Base-by-base conservation (phyloP, 2,329 filamentous ascomycete species). In the Fusarium sp. region DNA sequence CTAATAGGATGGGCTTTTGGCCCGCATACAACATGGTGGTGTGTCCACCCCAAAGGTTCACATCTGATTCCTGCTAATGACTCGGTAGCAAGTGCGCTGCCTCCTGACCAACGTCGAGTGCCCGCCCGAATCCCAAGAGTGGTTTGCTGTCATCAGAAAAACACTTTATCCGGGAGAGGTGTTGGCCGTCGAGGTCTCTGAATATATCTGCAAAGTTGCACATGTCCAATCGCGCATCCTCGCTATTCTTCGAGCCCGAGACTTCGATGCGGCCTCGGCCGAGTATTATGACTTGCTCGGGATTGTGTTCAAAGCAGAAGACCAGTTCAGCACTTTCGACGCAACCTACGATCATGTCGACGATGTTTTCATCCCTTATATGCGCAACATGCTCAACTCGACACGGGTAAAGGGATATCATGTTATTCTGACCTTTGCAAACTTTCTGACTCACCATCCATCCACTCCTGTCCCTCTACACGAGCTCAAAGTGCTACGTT, bases 1-100 rank as follows among this genome's bases (percentile, higher is more conserved):
- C 36, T 3, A 71, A 70, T 6, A 71, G 77, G 5, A 61, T 61
- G 13, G 69, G 72, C 2, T 78, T 78, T 52, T 78, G 77, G 77
- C 70, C 74, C 9, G 70, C 73, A 19, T 77, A 69, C 33, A 78
- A 72, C 52, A 71, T 78, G 60, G 68, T 78, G 41, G 76, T 78
- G 60, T 19, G 74, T 72, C 14, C 8, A 17, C 8, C n/a, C 4
- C 14, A 9, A 13, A 11, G 14, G 9, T 9, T 7, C 10, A 13
- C 23, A 9, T 5, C 19, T 27, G n/a, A 19, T 19, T 19, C 39
- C n/a, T 29, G 9, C 55, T 70, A 33, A 72, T 49, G n/a, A 14
- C 6, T 13, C 9, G 17, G 10, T 41, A 78, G 76, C 76, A 78
- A 77, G 69, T 77, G 6, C 71, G 76, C 54, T 72, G 71, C 21